Base-by-base conservation (phyloP, 2,329 filamentous ascomycete species). In the Fusarium nematophilum region DNA sequence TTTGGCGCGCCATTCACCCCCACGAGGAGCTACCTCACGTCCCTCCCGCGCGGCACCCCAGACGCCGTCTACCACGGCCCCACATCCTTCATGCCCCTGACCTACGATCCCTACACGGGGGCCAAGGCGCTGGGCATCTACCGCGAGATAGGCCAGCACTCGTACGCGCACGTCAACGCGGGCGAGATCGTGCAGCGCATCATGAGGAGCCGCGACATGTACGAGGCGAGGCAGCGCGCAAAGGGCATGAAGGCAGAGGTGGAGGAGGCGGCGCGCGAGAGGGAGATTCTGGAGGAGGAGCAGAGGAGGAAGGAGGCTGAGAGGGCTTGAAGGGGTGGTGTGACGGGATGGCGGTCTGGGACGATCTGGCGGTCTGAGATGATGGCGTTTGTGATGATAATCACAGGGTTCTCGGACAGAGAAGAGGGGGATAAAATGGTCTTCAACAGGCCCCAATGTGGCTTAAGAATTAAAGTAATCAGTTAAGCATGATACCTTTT, bases 31-130 rank as follows among this genome's bases (percentile, higher is more conserved):
- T 99, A 96, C 75, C 85, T 99, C 34, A 83, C 83, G 54, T 81
- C 86, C 1, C 82, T 96, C 38, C 93, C 94, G 0, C 88, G 88
- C 75, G 88, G 89, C 43, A 84, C 84, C 5, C 91, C 93, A 11
- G 83, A 89, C 68, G 90, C 88, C 23, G 91, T 99, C 58, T 99
- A 98, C 76, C 95, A 99, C 77, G 95, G 95, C n/a, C 92, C 93
- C 6, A 99, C 95, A 0, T 85, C 90, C 10, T 97, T 97, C 74
- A 95, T 96, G 80, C 90, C 88, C 71, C 72, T 87, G 18, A 91
- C 88, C 6, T 91, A 91, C 72, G 90, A 93, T 70, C 90, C 91
- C 1, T 97, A 98, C 78, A 81, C 83, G 23, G 91, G 87, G 11
- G 88, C 93, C 47, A 95, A 93, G 76, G 81, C 83, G 40, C 87